phyloP scores from a whole-genome alignment of 352 stramenopile species.

The Phytopythium vexans region DNA sequence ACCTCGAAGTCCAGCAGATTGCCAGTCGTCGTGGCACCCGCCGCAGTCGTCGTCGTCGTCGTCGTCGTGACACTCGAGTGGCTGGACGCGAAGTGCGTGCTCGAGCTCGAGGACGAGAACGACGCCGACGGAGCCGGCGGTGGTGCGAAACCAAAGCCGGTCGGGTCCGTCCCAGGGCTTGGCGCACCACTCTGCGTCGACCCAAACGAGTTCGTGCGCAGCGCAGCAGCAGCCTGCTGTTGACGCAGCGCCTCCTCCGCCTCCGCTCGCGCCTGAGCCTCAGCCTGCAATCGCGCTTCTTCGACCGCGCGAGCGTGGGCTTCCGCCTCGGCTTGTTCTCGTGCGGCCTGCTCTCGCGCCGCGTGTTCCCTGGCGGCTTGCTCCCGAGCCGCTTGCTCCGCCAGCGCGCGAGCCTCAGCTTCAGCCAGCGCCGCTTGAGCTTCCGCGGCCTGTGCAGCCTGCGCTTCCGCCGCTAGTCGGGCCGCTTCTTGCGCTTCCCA shows the following conservation, averaged over 20 bases:
- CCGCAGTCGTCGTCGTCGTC: constrained; percentile 23
- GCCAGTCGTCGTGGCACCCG: constrained; percentile 24
- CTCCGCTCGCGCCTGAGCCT: constrained; percentile 21
- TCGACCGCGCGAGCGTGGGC: constrained; percentile 5
- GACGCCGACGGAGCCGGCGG: constrained; percentile 11
- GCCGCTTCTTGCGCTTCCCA: constrained; percentile 20
- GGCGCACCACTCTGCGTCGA: constrained; percentile 17
- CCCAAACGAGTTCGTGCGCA: constrained; percentile 25
- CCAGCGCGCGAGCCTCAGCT: constrained; percentile 14
- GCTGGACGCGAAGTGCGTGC: constrained; percentile 1
- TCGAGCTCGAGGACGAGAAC: constrained; percentile 22
- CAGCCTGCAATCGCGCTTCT: constrained; percentile 19
- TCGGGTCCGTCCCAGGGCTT: constrained; percentile 14
- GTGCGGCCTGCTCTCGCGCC: constrained; percentile 12
- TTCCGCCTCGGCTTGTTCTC: constrained; percentile 12
- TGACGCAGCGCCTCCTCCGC: constrained; percentile 26
- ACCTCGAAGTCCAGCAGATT: constrained; percentile 78
- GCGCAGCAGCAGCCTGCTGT: constrained; percentile 16
- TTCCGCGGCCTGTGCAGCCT: constrained; percentile 11
- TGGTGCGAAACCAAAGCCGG: constrained; percentile 30
- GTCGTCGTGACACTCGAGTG: constrained; percentile 13
- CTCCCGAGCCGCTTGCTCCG: constrained; percentile 20
- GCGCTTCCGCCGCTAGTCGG: constrained; percentile 23
- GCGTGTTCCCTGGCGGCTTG: constrained; percentile 22
- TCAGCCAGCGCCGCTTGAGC: constrained; percentile 17